Evolutionary conservation across 495 filamentous ascomycete species (phyloP), one percentile per base, ranked within the genome.

Genomic region (Hypoxylon fuscum): DNA sequence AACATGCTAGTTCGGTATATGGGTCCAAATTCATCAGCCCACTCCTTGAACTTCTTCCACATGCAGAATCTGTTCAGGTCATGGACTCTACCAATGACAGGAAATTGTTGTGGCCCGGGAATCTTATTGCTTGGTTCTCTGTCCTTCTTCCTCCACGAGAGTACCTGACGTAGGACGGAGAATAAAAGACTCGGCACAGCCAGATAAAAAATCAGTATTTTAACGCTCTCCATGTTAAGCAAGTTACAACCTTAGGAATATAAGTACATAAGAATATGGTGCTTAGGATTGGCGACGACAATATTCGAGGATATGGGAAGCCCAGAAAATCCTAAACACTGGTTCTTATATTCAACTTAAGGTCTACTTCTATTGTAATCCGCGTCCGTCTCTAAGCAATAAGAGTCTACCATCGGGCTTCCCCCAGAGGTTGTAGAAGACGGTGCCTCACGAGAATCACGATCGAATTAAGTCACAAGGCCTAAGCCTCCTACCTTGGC

Each of bases 21-120:
- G 1, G 83, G 82, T 2, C 83, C 83, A 34, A 81, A 69, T n/a
- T 74, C 74, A 48, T 83, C 74, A 1, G 81, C 78, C 82, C 82
- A 85, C 61, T 85, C 79, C 61, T 82, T 80, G 73, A 84, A 84
- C 68, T 84, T 83, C 45, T 79, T 65, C 81, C 81, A 84, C 50
- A 79, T 70, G 48, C 72, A 69, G 43, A 81, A 79, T n/a, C 77
- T 71, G 8, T 79, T 72, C 0, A 84, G 47, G 42, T 84, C 81
- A 27, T 82, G 79, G 10, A 84, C 68, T 40, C 80, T 77, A 22
- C 81, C 81, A 32, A 84, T 63, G 32, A 83, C 55, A 42, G 80
- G 81, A 43, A 74, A 79, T 58, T 79, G 77, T 46, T 70, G 70
- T 10, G 79, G 79, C 1, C 78, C 78, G 1, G 78, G 78, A 35